These are phyloP conservation scores for Cytospora schulzeri DNA, from an alignment of 2,329 filamentous ascomycete genomes.

Conservation along the genomic window DNA sequence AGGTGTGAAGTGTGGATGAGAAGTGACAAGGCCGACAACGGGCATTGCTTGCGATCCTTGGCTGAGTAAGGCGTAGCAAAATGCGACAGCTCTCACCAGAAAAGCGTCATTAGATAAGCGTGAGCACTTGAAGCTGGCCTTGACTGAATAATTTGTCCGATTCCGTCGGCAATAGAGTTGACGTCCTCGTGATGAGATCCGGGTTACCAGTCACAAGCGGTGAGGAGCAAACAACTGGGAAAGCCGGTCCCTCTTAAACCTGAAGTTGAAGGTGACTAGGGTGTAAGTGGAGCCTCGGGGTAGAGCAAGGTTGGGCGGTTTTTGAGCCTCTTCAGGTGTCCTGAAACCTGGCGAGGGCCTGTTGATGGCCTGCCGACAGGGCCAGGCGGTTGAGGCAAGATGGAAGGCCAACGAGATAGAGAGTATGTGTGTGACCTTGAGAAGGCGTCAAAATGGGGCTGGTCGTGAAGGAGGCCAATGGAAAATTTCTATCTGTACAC, in stretches of 20 bases:
- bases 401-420: slow-evolving; percentile 9
- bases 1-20: neutral
- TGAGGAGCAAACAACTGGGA: slow-evolving; percentile 24
- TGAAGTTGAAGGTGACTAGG: slow-evolving; percentile 22
- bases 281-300: slow-evolving; percentile 23
- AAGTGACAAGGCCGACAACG: neutral
- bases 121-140: slow-evolving; percentile 2
- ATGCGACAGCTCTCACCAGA: neutral
- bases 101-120: neutral
- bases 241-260: slow-evolving; percentile 20
- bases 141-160: neutral
- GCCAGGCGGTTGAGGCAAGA: slow-evolving; percentile 4
- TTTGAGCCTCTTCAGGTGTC: slow-evolving; percentile 18
- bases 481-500: slow-evolving; percentile 27
- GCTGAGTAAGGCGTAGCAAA: neutral
- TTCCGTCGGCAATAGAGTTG: slow-evolving; percentile 9
- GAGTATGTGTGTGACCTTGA: slow-evolving; percentile 5
- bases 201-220: slow-evolving; percentile 27
- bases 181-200: slow-evolving; percentile 26
- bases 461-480: slow-evolving; percentile 26
- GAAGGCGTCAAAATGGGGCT: slow-evolving; percentile 10
- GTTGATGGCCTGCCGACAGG: slow-evolving; percentile 13
- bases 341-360: slow-evolving; percentile 11
- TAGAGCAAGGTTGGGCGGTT: slow-evolving; percentile 12
- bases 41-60: slow-evolving; percentile 2